Evolutionary conservation across 192 early-diverging fungal species (phyloP), one percentile per base, ranked within the genome.

Genomic region (Backusella macrospora): DNA sequence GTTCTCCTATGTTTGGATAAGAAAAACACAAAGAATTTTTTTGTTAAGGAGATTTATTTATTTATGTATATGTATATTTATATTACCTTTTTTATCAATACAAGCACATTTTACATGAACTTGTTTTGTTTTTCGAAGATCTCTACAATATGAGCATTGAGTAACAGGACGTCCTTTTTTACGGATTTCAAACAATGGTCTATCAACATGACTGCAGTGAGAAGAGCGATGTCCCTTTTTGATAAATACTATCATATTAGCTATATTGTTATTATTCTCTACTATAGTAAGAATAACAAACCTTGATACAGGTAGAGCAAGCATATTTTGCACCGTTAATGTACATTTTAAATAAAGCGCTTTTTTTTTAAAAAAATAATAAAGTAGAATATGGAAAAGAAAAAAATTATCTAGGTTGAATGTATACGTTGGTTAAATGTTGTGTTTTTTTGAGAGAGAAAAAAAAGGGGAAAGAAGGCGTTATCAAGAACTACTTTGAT

Each of bases 141-240:
- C 86, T 47, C 87, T 86, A 73, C 90, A 92, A 65, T 82, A 85
- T 44, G 74, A 47, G 77, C 90, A 92, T 74, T 92, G 89, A 12
- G 88, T 88, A 38, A 86, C 81, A 9, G 90, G 90, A 13, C 90
- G 84, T 18, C 90, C 90, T 76, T 92, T 92, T 81, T 85, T 88
- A 40, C 86, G 77, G 37, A 92, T 86, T 63, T 86, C 83, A 49
- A 84, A 85, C 9, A 92, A 78, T 66, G 83, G 80, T 34, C 90
- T 85, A 65, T 87, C 84, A 10, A 80, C 75, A 77, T 68, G 77
- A 9, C 45, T 72, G 21, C 77, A 78, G 59, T 72, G 71, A 69
- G 77, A 78, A 64, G 77, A 78, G 40, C 77, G 72, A 73, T 78
- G 77, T 14, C 77, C 77, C 77, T 78, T 8, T 40, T 45, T 38